Conservation (phyloP, 1,139 yeast species). For the Pichia norvegensis region DNA sequence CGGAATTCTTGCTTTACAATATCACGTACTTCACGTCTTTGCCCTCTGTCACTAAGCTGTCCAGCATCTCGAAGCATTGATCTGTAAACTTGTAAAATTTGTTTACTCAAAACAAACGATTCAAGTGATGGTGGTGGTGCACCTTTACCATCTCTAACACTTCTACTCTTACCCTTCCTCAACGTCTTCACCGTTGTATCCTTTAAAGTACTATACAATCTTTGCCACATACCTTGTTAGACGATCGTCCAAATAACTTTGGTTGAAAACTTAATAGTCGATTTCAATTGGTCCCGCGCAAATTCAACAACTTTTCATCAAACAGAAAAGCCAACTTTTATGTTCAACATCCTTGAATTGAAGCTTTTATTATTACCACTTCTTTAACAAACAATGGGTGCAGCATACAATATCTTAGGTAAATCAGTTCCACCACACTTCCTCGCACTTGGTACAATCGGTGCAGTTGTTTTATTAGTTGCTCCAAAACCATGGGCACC, state of each 20-base stretch:
- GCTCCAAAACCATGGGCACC: conserved; percentile 69
- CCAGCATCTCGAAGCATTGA: conserved; percentile 19
- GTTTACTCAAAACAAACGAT: conserved; percentile 20
- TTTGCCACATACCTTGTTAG: not conserved
- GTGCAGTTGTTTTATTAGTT: conserved; percentile 49
- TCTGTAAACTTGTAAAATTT: conserved; percentile 22
- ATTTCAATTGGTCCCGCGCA: not conserved
- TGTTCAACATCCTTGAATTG: too few species aligned
- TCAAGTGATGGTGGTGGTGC: not conserved
- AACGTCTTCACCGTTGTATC: conserved; percentile 1
- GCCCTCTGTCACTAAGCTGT: conserved; percentile 18
- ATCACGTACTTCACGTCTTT: conserved; percentile 16
- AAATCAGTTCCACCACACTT: conserved; percentile 67
- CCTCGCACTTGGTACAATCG: conserved; percentile 63
- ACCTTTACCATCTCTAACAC: not conserved
- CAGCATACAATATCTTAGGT: conserved; percentile 73
- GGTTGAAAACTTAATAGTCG: too few species aligned
- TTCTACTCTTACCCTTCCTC: not conserved
- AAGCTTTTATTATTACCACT: not conserved
- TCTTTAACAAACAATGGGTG: conserved; percentile 47
- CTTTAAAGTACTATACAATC: not conserved
- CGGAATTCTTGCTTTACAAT: conserved; percentile 23
- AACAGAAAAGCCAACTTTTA: too few species aligned
- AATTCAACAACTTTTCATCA: not conserved
- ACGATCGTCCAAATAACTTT: not conserved